Conservation (phyloP, 1,284 basidiomycete species). For the Schizophyllum commune region DNA sequence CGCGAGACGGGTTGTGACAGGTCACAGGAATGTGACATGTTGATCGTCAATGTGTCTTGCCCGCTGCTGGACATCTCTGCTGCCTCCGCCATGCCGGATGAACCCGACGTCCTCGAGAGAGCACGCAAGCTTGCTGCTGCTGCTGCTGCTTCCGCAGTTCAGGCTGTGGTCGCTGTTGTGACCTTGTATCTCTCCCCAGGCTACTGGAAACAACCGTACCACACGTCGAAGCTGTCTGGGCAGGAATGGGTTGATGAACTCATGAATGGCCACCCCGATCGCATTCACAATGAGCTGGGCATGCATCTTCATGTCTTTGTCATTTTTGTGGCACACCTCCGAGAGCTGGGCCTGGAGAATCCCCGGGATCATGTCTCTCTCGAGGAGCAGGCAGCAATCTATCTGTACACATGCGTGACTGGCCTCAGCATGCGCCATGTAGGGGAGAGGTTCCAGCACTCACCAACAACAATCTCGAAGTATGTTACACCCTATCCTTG, state of each 20-base stretch:
- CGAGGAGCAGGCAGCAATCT: conserved; percentile 22
- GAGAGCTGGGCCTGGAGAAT: conserved; percentile 8
- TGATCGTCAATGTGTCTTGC: too few relatives aligned
- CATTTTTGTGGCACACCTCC: conserved; percentile 1
- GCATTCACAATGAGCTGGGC: conserved; percentile 19
- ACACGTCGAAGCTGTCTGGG: conserved; percentile 18
- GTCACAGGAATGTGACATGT: too few relatives aligned
- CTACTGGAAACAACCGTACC: conserved; percentile 9
- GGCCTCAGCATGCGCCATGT: conserved; percentile 17
- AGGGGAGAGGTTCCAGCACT: conserved; percentile 23
- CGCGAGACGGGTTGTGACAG: too few relatives aligned
- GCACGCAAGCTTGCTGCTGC: too few relatives aligned
- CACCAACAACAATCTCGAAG: conserved; percentile 14
- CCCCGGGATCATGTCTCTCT: conserved; percentile 13
- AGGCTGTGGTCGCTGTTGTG: not conserved
- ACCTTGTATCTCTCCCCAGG: not conserved
- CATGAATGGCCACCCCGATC: conserved; percentile 17
- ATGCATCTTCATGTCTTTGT: conserved; percentile 16
- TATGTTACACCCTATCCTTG: not conserved
- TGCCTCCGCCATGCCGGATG: too few relatives aligned
- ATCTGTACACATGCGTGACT: conserved; percentile 21
- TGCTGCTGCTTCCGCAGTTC: too few relatives aligned
- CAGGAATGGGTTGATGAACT: conserved; percentile 19
- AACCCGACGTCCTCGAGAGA: too few relatives aligned
- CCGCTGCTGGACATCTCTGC: too few relatives aligned